A percentile compares a stretch with the other conserved stretches of the same genome.
Conservation (phyloP, 306 rosid species). For the Citrullus mucosospermus region DNA sequence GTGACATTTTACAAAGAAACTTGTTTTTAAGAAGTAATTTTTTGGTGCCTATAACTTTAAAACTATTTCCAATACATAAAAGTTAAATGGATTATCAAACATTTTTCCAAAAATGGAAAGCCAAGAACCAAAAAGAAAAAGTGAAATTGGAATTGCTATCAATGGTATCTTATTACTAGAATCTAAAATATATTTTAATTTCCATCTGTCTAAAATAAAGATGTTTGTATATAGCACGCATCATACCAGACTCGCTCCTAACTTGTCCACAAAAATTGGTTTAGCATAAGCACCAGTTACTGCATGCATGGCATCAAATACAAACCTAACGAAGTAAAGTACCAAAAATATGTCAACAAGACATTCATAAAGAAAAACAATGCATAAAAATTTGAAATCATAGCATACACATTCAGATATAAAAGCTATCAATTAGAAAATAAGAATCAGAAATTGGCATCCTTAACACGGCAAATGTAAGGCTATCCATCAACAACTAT, state of each 20-base stretch:
- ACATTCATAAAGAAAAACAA: background rate
- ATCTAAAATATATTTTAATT: background rate
- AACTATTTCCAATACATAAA: background rate
- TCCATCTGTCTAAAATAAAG: background rate
- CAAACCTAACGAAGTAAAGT: slow-evolving; percentile 38
- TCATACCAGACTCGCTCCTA: slow-evolving; percentile 71
- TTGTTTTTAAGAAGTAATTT: background rate
- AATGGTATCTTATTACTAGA: background rate
- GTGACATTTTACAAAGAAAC: background rate
- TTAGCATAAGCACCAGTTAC: slow-evolving; percentile 93
- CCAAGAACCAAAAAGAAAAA: background rate
- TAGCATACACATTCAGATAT: background rate
- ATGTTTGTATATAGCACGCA: slow-evolving; percentile 19
- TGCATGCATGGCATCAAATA: slow-evolving; percentile 96
- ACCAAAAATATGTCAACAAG: background rate
- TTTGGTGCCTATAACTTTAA: background rate
- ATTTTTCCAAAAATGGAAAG: background rate
- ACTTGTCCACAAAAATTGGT: slow-evolving; percentile 89
- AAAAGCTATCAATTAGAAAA: background rate
- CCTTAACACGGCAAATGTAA: background rate
- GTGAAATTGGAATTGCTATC: background rate
- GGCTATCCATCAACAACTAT: background rate
- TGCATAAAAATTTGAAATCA: background rate
- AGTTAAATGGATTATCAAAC: background rate
- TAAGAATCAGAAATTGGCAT: background rate